Evolutionary conservation across 495 filamentous ascomycete genomes (phyloP).

Genomic region (Stereocaulon alpinum): DNA sequence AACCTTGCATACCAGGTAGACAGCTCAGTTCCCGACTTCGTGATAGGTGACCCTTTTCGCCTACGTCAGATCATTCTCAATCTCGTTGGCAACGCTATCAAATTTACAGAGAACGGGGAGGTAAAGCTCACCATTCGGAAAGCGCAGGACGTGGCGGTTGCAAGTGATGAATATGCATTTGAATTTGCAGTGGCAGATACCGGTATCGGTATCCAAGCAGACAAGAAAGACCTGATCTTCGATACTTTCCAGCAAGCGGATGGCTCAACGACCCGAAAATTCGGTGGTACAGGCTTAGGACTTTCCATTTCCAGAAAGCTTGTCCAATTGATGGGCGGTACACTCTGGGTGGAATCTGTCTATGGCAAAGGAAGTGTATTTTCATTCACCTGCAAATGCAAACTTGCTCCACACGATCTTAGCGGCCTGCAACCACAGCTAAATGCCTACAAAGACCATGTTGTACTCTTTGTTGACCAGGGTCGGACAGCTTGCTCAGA

Average conservation of each 20-base stretch:
- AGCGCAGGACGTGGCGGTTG: constrained; percentile 30
- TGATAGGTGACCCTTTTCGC: constrained; percentile 94
- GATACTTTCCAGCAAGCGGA: constrained; percentile 99
- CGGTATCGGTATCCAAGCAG: constrained; percentile 90
- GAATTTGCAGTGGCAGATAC: constrained; percentile 97
- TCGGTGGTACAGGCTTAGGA: constrained; percentile 92
- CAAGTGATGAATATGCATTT: constrained; percentile 74
- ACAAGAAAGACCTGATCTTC: constrained; percentile 97
- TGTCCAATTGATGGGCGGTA: constrained; percentile 94
- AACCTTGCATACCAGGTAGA: constrained; percentile 92
- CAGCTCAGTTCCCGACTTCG: constrained; percentile 88
- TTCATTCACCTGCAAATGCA: constrained; percentile 92
- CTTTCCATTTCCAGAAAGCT: constrained; percentile 93
- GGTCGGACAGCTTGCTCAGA: constrained; percentile 63
- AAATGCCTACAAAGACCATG: constrained; percentile 74
- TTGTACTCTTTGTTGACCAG: constrained; percentile 94
- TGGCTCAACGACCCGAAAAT: constrained; percentile 92
- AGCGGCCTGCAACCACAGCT: constrained; percentile 73
- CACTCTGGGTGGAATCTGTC: constrained; percentile 91
- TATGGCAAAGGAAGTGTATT: constrained; percentile 92
- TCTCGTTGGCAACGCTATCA: constrained; percentile 54
- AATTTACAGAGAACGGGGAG: constrained; percentile 96
- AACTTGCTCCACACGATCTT: constrained; percentile 74
- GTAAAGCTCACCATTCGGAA: constrained; percentile 88
- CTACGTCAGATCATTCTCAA: constrained; percentile 80